Evolutionary conservation across 2,329 filamentous ascomycete genomes (phyloP).

Genomic region (Trichoderma gracile): DNA sequence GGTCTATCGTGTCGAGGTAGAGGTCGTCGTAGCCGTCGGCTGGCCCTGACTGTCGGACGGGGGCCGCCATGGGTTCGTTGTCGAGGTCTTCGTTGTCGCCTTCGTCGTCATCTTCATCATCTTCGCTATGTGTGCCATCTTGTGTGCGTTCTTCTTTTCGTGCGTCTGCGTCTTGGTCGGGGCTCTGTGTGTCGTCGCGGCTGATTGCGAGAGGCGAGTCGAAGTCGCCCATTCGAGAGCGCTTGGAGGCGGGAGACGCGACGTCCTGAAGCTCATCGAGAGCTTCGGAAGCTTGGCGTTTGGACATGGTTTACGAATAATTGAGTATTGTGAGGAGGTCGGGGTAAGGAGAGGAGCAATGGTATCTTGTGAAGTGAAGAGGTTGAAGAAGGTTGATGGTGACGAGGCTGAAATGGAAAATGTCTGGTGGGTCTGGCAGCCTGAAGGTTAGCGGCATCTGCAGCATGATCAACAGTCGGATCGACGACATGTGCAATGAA

Average conservation of each 20-base stretch:
- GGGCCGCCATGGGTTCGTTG: constrained; percentile 43
- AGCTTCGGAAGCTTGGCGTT: constrained; percentile 61
- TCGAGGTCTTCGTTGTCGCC: constrained; percentile 45
- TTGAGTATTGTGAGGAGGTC: neutral
- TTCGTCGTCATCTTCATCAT: constrained; percentile 34
- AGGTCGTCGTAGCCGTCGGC: constrained; percentile 90
- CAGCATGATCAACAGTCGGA: no score
- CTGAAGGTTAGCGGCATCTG: neutral
- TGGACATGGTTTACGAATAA: constrained; percentile 42
- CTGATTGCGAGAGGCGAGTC: constrained; percentile 43
- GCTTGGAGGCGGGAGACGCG: constrained; percentile 61
- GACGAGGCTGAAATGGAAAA: constrained; percentile 25
- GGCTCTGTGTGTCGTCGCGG: constrained; percentile 40
- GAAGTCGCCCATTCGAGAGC: constrained; percentile 53
- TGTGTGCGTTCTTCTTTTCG: constrained; percentile 30
- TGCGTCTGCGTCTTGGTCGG: constrained; percentile 31
- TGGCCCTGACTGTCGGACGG: constrained; percentile 71
- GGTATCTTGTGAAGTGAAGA: neutral
- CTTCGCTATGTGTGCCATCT: no score
- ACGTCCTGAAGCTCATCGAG: constrained; percentile 57
- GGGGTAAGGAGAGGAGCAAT: neutral
- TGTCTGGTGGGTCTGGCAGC: constrained; percentile 14
- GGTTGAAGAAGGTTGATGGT: neutral
- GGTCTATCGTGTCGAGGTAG: constrained; percentile 96
- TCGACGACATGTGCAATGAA: no score